Percentiles rank a stretch among this genome's conserved stretches.
These are phyloP conservation scores for Hibiscus syriacus DNA, from an alignment of 345 rosid genomes.

Conservation along the genomic window DNA sequence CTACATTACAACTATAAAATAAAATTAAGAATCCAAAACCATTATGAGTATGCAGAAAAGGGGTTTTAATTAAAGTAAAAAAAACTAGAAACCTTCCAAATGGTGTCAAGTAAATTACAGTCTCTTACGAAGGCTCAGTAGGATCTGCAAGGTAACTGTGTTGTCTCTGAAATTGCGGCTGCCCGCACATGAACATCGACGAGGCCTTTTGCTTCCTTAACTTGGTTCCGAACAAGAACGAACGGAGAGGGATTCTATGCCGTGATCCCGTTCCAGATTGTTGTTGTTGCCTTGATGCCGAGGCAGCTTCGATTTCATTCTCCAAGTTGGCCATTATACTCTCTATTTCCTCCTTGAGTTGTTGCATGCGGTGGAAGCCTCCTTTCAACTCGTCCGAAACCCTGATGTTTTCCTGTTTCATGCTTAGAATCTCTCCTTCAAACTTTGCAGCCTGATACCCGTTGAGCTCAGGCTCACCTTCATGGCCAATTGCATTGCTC, in stretches of 20 bases:
- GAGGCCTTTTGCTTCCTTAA: slow-evolving; percentile 43
- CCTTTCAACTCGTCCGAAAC: slow-evolving; percentile 46
- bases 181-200: neutral
- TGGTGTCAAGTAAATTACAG: neutral
- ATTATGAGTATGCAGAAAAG: neutral
- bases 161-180: neutral
- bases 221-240: slow-evolving; percentile 86
- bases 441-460: slow-evolving; percentile 71
- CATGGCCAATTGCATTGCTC: slow-evolving; percentile 17
- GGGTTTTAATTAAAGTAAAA: neutral
- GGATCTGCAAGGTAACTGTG: neutral
- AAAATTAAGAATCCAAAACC: neutral
- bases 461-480: slow-evolving; percentile 37
- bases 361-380: slow-evolving; percentile 44
- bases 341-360: slow-evolving; percentile 45
- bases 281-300: slow-evolving; percentile 20
- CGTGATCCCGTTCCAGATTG: slow-evolving; percentile 6
- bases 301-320: slow-evolving; percentile 34
- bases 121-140: neutral
- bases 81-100: neutral
- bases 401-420: slow-evolving; percentile 84
- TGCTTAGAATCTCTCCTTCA: slow-evolving; percentile 81
- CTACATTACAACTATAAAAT: neutral
- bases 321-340: slow-evolving; percentile 38
- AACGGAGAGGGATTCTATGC: slow-evolving; percentile 60